Evolutionary conservation across 2,329 filamentous ascomycete species (phyloP).

Genomic region (Pseudogymnoascus sp.): DNA sequence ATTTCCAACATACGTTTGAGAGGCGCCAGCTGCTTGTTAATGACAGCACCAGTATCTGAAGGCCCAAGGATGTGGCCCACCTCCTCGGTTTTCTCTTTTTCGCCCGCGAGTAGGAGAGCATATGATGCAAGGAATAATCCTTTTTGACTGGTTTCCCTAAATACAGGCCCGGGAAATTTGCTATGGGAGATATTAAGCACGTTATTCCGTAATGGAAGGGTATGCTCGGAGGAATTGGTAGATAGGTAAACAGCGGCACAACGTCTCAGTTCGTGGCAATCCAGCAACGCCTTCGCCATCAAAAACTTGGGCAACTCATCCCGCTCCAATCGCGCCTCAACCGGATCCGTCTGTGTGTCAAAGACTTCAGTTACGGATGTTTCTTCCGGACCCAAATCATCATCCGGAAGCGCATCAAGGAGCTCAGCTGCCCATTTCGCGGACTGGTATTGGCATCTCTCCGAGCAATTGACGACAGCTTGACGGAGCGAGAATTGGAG

Average conservation of each 20-base stretch:
- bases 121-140: not conserved
- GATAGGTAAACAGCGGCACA: not conserved
- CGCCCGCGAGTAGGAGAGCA: not conserved
- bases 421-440: not conserved
- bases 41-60: not conserved
- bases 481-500: not conserved
- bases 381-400: not conserved
- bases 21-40: not conserved
- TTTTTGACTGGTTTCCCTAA: not conserved
- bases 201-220: not conserved
- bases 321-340: not conserved
- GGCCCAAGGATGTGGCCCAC: not conserved
- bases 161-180: not conserved
- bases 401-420: not conserved
- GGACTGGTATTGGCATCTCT: not conserved
- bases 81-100: not conserved
- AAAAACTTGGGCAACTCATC: not conserved
- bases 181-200: not conserved
- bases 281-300: not conserved
- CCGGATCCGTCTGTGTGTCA: not conserved
- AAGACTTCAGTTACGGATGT: not conserved
- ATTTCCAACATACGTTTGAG: not conserved
- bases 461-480: not conserved
- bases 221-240: not conserved
- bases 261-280: not conserved